Conservation (phyloP, 768 basidiomycete species). For the Asterophora parasitica region DNA sequence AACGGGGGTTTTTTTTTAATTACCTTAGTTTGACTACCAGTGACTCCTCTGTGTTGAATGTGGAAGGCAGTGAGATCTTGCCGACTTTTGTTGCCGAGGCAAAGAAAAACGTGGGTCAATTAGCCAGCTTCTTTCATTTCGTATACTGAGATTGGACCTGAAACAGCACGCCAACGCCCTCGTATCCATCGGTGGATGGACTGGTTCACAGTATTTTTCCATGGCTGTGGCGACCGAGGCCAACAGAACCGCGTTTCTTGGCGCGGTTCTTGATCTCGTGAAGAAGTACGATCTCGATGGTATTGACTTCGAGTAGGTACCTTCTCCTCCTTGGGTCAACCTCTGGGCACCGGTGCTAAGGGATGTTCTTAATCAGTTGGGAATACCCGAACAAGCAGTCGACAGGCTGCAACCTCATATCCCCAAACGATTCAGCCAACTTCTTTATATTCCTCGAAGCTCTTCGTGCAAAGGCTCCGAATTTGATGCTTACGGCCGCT, state of each 20-base stretch:
- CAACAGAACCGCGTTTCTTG: conserved; percentile 62
- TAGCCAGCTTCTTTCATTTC: neutral
- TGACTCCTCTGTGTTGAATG: conserved; percentile 28
- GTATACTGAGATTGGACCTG: neutral
- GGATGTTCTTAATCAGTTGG: conserved; percentile 43
- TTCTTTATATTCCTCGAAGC: conserved; percentile 71
- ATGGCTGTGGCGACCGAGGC: conserved; percentile 47
- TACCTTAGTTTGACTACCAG: conserved; percentile 31
- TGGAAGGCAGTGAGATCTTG: conserved; percentile 41
- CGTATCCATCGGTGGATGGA: conserved; percentile 69
- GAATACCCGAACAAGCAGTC: conserved; percentile 74
- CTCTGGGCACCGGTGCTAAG: neutral
- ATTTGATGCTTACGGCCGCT: conserved; percentile 53
- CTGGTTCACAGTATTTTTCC: conserved; percentile 60
- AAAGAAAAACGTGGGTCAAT: conserved; percentile 32
- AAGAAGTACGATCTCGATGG: conserved; percentile 51
- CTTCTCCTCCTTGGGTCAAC: neutral
- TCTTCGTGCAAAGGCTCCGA: conserved; percentile 50
- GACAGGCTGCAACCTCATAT: conserved; percentile 64
- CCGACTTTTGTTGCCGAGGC: conserved; percentile 51
- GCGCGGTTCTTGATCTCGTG: conserved; percentile 48
- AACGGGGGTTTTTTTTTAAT: neutral
- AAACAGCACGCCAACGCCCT: conserved; percentile 49
- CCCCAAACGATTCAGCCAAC: conserved; percentile 63
- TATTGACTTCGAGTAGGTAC: conserved; percentile 48